Conservation (phyloP, 306 rosid species). For the Pachyrhizus erosus region DNA sequence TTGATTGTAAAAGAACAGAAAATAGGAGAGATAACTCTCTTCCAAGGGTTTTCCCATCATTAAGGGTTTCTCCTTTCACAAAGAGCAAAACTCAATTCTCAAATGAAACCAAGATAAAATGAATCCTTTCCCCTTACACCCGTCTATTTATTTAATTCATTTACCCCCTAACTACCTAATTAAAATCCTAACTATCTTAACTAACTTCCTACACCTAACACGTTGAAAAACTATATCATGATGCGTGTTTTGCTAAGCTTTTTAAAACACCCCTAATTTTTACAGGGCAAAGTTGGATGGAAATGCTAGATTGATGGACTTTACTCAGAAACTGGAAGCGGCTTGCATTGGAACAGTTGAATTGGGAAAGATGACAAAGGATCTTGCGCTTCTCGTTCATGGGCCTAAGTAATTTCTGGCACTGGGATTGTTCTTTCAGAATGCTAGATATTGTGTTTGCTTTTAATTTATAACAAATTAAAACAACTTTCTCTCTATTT, state of each 20-base stretch:
- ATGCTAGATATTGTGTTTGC: neutral
- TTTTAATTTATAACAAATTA: neutral
- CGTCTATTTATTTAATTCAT: neutral
- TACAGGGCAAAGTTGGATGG: slow-evolving; percentile 91
- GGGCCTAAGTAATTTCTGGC: slow-evolving; percentile 76
- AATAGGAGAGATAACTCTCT: neutral
- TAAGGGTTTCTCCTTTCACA: neutral
- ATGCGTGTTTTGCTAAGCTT: neutral
- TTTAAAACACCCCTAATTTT: neutral
- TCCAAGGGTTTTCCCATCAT: neutral
- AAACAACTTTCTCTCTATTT: slow-evolving; percentile 12
- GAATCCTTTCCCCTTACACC: neutral
- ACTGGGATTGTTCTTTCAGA: slow-evolving; percentile 25
- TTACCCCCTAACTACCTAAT: neutral
- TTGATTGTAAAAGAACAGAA: neutral
- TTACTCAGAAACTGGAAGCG: slow-evolving; percentile 79
- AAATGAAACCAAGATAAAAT: neutral
- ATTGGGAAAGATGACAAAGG: slow-evolving; percentile 97
- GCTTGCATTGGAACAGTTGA: slow-evolving; percentile 90
- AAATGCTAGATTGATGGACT: slow-evolving; percentile 71
- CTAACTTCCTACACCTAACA: neutral
- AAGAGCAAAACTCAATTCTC: neutral
- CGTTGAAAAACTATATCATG: neutral
- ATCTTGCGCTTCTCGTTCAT: slow-evolving; percentile 91
- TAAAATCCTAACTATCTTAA: neutral